Conservation (phyloP, 83 land plant species). For the Isoetes engelmannii region DNA sequence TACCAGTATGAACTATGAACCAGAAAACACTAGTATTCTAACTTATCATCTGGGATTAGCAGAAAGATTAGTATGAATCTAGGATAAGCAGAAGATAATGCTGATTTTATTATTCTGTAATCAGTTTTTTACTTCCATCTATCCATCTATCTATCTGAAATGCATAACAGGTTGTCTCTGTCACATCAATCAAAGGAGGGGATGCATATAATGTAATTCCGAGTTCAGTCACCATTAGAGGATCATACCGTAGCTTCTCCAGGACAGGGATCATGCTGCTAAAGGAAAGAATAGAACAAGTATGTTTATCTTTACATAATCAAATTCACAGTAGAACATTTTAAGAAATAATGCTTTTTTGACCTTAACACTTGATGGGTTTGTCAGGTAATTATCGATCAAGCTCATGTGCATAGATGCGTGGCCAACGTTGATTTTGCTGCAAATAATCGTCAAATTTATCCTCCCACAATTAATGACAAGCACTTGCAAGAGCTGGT, state of each 20-base stretch:
- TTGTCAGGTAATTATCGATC: conserved; percentile 37
- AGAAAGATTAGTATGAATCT: background rate
- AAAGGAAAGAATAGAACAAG: conserved; percentile 72
- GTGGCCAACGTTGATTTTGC: conserved; percentile 32
- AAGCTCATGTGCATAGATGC: conserved; percentile 39
- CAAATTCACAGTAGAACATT: no score
- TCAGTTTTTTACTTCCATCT: background rate
- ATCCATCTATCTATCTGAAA: no score
- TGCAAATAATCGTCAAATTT: conserved; percentile 22
- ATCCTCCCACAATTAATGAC: conserved; percentile 42
- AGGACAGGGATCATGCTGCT: conserved; percentile 44
- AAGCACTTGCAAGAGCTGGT: conserved; percentile 31
- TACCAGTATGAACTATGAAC: no score
- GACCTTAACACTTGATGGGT: no score
- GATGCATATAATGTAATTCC: conserved; percentile 86
- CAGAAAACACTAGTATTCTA: no score
- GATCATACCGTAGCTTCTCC: conserved; percentile 68
- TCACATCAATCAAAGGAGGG: conserved; percentile 57
- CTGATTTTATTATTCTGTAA: background rate
- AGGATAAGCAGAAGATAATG: background rate
- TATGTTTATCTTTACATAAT: conserved; percentile 8
- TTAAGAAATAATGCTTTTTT: no score
- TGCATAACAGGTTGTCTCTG: conserved; percentile 57
- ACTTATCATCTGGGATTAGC: no score
- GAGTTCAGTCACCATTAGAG: conserved; percentile 64